phyloP scores from a whole-genome alignment of 495 filamentous ascomycete species.

The Melanomma pulvis-pyrius region DNA sequence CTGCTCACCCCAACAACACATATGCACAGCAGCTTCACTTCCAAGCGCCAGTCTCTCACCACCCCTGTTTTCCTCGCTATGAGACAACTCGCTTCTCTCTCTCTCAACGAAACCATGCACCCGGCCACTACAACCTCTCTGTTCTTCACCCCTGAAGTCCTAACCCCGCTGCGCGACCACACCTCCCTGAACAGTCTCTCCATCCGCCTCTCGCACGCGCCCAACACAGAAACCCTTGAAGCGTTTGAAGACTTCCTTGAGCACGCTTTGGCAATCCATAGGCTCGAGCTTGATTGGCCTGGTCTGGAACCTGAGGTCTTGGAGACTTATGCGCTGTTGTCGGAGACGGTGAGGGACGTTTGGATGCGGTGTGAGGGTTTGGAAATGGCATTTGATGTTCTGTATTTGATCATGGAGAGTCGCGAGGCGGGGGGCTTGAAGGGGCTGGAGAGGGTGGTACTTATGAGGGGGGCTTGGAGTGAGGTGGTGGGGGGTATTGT shows the following conservation, averaged over 20 bases:
- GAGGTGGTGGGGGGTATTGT: neutral
- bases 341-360: neutral
- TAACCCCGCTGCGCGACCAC: constrained; percentile 11
- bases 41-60: constrained; percentile 16
- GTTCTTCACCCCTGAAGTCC: constrained; percentile 18
- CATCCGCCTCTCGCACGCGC: constrained; percentile 1
- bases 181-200: constrained; percentile 4
- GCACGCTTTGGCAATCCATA: constrained; percentile 3
- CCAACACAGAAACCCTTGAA: constrained; percentile 8
- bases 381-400: constrained; percentile 13
- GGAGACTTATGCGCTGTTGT: constrained; percentile 1
- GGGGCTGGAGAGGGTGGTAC: constrained; percentile 19
- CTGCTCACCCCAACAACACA: constrained; percentile 5
- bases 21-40: constrained; percentile 8
- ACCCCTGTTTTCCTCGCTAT: constrained; percentile 12
- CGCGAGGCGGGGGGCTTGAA: neutral
- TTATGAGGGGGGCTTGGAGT: constrained; percentile 6
- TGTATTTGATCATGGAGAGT: constrained; percentile 2
- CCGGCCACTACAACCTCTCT: neutral
- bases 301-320: constrained; percentile 7
- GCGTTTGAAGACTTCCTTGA: constrained; percentile 19
- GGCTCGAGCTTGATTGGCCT: constrained; percentile 26
- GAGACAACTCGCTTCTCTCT: constrained; percentile 8
- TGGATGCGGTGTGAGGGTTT: constrained; percentile 2
- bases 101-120: constrained; percentile 4